These are phyloP conservation scores for Ustilago cynodontis DNA, from an alignment of 1,284 basidiomycete genomes.

Conservation along the genomic window DNA sequence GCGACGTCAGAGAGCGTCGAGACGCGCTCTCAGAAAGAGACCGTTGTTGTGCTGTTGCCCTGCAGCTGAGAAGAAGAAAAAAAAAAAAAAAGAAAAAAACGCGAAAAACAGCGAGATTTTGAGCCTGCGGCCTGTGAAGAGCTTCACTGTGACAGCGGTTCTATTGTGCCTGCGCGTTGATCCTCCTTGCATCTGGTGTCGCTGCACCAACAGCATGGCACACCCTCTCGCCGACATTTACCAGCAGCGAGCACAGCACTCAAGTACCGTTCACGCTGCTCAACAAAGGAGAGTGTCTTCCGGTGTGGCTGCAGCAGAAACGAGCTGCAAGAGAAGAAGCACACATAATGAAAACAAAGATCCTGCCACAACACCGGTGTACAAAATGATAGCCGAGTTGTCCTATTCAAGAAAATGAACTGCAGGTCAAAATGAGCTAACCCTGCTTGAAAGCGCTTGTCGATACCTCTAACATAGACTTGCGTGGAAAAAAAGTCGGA, in stretches of 20 bases:
- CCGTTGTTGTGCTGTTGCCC: too few species aligned
- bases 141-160: background rate
- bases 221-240: too few species aligned
- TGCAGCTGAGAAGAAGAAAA: too few species aligned
- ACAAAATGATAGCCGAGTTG: background rate
- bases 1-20: background rate
- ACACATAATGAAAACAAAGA: background rate
- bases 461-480: too few species aligned
- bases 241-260: too few species aligned
- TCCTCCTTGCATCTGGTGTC: background rate
- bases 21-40: too few species aligned
- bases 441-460: too few species aligned
- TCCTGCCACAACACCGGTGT: too few species aligned
- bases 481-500: background rate
- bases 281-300: background rate
- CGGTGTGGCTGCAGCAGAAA: background rate
- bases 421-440: conserved; percentile 9
- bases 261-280: background rate
- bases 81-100: too few species aligned
- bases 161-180: conserved; percentile 8
- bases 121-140: too few species aligned
- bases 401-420: background rate
- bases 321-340: conserved; percentile 3
- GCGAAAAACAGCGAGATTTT: too few species aligned
- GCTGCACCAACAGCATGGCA: background rate